Percentiles rank a stretch among this genome's conserved stretches.
phyloP scores from a whole-genome alignment of 805 yeast genomes.

The Wickerhamomyces sydowiorum region DNA sequence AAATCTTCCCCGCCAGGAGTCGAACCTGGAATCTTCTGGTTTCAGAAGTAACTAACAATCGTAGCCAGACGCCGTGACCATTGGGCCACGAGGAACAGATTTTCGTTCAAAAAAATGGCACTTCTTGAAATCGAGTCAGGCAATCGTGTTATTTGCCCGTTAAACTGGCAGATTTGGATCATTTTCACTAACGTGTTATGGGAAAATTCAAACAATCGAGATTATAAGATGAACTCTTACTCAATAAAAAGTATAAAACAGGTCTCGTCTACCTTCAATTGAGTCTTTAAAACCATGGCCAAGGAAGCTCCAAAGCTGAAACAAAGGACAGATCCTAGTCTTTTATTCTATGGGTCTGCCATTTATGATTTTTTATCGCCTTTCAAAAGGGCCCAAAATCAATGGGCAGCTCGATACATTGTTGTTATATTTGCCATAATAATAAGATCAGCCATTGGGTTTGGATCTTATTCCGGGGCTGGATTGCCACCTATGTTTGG shows the following conservation, averaged over 20 bases:
- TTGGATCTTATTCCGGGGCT: conserved; percentile 82
- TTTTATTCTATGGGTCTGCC: conserved; percentile 51
- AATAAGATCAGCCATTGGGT: conserved; percentile 77
- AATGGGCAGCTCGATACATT: conserved; percentile 85
- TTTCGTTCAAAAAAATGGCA: background rate
- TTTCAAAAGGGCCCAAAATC: conserved; percentile 75
- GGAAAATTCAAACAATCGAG: background rate
- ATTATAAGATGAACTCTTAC: background rate
- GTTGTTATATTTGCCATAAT: conserved; percentile 68
- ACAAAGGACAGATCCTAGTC: conserved; percentile 9
- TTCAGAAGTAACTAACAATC: conserved; percentile 24
- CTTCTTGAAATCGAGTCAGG: background rate
- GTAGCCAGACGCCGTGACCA: conserved; percentile 75
- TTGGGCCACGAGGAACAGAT: conserved; percentile 67
- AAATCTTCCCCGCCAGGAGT: conserved; percentile 1
- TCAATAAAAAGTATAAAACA: no score
- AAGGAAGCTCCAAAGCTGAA: background rate
- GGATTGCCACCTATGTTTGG: conserved; percentile 77
- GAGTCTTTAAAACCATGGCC: background rate
- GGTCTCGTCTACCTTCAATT: no score
- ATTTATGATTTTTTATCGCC: conserved; percentile 72
- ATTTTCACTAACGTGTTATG: background rate
- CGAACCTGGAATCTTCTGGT: conserved; percentile 2
- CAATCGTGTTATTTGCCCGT: background rate
- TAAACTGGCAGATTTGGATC: background rate